These are phyloP conservation scores for Knoxdaviesia proteae DNA, from an alignment of 2,329 filamentous ascomycete species.

Conservation along the genomic window DNA sequence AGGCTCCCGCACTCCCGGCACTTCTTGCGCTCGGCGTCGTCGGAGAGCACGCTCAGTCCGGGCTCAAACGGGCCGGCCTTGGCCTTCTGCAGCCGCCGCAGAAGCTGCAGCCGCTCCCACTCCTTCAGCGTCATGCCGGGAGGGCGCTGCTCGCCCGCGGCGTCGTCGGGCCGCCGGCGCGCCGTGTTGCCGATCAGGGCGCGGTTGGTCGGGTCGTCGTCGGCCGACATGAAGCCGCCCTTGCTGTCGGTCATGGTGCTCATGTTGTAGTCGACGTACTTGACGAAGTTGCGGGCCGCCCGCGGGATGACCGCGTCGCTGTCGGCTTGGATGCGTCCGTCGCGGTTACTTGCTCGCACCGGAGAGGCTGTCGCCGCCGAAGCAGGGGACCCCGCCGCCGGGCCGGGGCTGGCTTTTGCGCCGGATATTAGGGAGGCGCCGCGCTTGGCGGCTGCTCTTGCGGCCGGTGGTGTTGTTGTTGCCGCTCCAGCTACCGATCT, in stretches of 20 bases:
- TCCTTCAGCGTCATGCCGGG: conserved; percentile 76
- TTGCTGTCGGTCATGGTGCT: conserved; percentile 97
- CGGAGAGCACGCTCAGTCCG: conserved; percentile 52
- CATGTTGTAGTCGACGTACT: conserved; percentile 95
- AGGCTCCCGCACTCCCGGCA: conserved; percentile 66
- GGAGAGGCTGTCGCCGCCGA: conserved; percentile 9
- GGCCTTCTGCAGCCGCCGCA: conserved; percentile 49
- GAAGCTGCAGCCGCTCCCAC: conserved; percentile 69
- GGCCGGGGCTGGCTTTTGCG: too few species aligned
- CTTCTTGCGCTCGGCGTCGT: conserved; percentile 43
- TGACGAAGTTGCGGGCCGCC: conserved; percentile 71
- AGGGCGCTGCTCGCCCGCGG: conserved; percentile 41
- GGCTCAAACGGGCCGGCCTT: conserved; percentile 77
- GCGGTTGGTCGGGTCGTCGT: conserved; percentile 80
- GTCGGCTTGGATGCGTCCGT: conserved; percentile 30
- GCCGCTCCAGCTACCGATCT: too few species aligned
- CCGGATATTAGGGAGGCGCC: too few species aligned
- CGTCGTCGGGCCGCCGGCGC: conserved; percentile 16
- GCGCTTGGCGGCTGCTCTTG: too few species aligned
- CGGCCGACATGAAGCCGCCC: conserved; percentile 75
- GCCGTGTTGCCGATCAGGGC: conserved; percentile 24
- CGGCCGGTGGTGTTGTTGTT: too few species aligned
- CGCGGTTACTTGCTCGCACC: conserved; percentile 40
- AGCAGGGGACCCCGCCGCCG: too few species aligned
- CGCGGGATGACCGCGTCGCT: conserved; percentile 34